Evolutionary conservation across 768 basidiomycete genomes (phyloP).

Genomic region (Hemileccinum rubropunctum): DNA sequence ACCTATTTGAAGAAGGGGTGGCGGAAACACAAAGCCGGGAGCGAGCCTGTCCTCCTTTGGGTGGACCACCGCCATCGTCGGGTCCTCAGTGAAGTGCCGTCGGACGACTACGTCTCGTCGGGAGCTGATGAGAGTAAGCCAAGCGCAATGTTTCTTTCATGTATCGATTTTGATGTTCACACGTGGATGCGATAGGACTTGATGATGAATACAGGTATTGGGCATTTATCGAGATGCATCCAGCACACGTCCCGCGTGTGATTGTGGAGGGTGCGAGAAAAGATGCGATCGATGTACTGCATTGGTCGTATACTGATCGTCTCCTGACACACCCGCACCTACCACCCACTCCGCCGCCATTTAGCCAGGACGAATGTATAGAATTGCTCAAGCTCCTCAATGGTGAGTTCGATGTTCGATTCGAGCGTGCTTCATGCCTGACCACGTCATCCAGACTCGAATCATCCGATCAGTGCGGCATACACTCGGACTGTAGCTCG

Average conservation of each 20-base stretch:
- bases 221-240: constrained; percentile 77
- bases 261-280: constrained; percentile 53
- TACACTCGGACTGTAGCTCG: constrained; percentile 67
- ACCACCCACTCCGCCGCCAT: constrained; percentile 55
- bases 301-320: constrained; percentile 81
- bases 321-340: constrained; percentile 56
- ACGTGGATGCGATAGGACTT: constrained; percentile 43
- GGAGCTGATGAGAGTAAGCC: constrained; percentile 43
- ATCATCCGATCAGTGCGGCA: constrained; percentile 33
- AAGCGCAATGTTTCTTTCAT: neutral
- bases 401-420: constrained; percentile 17
- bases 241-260: constrained; percentile 56
- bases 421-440: neutral
- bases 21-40: constrained; percentile 29
- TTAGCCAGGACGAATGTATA: constrained; percentile 74
- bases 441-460: constrained; percentile 14
- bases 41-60: constrained; percentile 49
- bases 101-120: constrained; percentile 22
- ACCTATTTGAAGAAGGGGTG: constrained; percentile 28
- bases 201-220: constrained; percentile 81
- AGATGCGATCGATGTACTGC: constrained; percentile 74
- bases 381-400: constrained; percentile 63
- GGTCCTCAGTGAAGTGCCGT: constrained; percentile 46
- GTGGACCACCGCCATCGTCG: constrained; percentile 62
- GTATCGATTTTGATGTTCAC: neutral